A percentile compares a stretch with the other conserved stretches of the same genome.
Evolutionary conservation across 225 moss, liverwort and hornwort genomes (phyloP).

Genomic region (Asterella californica): DNA sequence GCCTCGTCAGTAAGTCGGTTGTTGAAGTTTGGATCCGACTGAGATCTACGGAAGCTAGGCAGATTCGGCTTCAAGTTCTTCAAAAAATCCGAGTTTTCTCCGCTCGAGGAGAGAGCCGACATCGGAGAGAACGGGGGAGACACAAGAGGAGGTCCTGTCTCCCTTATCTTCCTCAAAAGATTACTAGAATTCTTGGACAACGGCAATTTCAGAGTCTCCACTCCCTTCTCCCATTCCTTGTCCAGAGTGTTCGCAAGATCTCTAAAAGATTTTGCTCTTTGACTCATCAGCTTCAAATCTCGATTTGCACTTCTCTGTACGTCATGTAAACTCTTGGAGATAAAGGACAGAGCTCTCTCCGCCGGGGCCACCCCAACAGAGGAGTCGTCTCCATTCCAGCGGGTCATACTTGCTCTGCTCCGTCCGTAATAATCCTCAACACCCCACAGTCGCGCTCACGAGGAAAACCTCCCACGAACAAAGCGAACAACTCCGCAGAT

Average conservation of each 20-base stretch:
- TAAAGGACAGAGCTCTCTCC: slow-evolving; percentile 79
- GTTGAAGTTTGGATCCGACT: slow-evolving; percentile 80
- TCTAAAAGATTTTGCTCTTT: slow-evolving; percentile 81
- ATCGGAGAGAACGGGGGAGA: slow-evolving; percentile 55
- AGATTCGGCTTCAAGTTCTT: slow-evolving; percentile 82
- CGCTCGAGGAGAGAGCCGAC: slow-evolving; percentile 32
- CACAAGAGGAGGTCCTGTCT: slow-evolving; percentile 58
- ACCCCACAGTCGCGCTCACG: neutral
- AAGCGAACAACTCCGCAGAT: neutral
- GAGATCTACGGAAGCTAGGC: slow-evolving; percentile 72
- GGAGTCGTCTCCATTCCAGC: slow-evolving; percentile 22
- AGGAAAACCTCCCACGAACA: neutral
- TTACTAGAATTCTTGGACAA: slow-evolving; percentile 70
- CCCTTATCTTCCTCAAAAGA: slow-evolving; percentile 74
- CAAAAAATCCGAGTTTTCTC: slow-evolving; percentile 63
- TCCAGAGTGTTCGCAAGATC: slow-evolving; percentile 85
- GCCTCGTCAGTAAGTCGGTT: slow-evolving; percentile 62
- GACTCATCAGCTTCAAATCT: slow-evolving; percentile 79
- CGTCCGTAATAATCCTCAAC: neutral
- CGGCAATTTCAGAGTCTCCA: slow-evolving; percentile 68
- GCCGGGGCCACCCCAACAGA: slow-evolving; percentile 55
- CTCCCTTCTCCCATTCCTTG: slow-evolving; percentile 83
- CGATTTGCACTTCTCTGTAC: slow-evolving; percentile 94
- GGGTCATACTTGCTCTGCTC: slow-evolving; percentile 23
- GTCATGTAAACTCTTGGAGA: slow-evolving; percentile 84